Conservation (phyloP, 345 rosid species). For the Aquilaria malaccensis region DNA sequence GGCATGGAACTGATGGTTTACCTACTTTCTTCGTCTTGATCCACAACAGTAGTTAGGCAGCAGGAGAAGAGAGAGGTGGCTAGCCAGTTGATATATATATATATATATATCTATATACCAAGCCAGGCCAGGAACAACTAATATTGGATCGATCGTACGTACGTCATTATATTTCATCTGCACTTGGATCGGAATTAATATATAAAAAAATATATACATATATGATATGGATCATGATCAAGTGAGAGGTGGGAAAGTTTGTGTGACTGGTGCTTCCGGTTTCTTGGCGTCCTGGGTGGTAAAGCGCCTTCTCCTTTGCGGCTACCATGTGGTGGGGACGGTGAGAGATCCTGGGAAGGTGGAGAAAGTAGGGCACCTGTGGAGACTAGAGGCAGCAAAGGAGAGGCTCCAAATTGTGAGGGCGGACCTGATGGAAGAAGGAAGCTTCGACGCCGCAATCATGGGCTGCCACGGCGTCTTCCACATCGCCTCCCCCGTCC, state of each 20-base stretch:
- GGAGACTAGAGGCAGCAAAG: conserved; percentile 75
- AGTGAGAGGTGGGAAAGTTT: conserved; percentile 37
- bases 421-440: conserved; percentile 68
- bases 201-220: too few relatives aligned
- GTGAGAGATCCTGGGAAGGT: conserved; percentile 81
- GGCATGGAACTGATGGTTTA: too few relatives aligned
- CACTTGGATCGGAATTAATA: too few relatives aligned
- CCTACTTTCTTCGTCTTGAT: too few relatives aligned
- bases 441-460: conserved; percentile 76
- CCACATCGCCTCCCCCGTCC: conserved; percentile 92
- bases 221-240: conserved; percentile 25
- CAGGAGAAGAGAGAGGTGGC: too few relatives aligned
- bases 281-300: conserved; percentile 89
- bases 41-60: too few relatives aligned
- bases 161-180: too few relatives aligned
- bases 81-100: too few relatives aligned
- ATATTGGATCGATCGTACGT: too few relatives aligned
- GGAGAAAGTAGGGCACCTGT: conserved; percentile 66
- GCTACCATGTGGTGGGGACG: conserved; percentile 82
- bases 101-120: too few relatives aligned
- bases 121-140: too few relatives aligned
- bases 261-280: conserved; percentile 92
- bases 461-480: conserved; percentile 81
- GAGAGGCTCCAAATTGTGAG: conserved; percentile 70
- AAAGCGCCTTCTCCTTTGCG: conserved; percentile 67